Evolutionary conservation across 768 basidiomycete species (phyloP).

Genomic region (Tylopilus sp.): DNA sequence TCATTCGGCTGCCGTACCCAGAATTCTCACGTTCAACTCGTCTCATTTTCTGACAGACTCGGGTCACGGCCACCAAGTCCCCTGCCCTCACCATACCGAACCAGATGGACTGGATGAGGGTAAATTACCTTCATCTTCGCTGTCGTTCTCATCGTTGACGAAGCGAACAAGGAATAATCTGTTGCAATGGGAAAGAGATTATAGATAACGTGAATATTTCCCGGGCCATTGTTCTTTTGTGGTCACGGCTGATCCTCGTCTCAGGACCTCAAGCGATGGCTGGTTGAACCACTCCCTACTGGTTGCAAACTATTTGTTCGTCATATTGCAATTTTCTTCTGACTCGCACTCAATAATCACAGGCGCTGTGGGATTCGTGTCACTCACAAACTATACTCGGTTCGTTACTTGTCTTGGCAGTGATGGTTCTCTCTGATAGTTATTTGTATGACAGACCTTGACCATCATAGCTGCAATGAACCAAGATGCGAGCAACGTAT

Average conservation of each 20-base stretch:
- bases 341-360: neutral
- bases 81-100: conserved; percentile 42
- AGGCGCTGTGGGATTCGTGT: conserved; percentile 31
- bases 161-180: conserved; percentile 9
- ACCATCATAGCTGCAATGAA: conserved; percentile 26
- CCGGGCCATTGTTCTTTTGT: conserved; percentile 20
- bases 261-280: conserved; percentile 22
- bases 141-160: neutral
- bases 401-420: neutral
- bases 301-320: conserved; percentile 28
- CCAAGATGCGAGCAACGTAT: neutral
- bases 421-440: neutral
- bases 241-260: conserved; percentile 17
- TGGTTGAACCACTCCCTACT: conserved; percentile 25
- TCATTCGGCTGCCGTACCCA: no score
- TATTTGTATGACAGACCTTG: conserved; percentile 19
- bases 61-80: conserved; percentile 47
- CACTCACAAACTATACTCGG: conserved; percentile 31
- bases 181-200: conserved; percentile 13
- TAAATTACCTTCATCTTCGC: conserved; percentile 13
- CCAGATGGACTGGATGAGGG: conserved; percentile 54
- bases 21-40: neutral
- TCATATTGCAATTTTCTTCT: neutral
- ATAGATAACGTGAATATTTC: conserved; percentile 20
- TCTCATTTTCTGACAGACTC: conserved; percentile 35